phyloP scores from a whole-genome alignment of 192 early-diverging fungal genomes.

The Coemansia sp. region DNA sequence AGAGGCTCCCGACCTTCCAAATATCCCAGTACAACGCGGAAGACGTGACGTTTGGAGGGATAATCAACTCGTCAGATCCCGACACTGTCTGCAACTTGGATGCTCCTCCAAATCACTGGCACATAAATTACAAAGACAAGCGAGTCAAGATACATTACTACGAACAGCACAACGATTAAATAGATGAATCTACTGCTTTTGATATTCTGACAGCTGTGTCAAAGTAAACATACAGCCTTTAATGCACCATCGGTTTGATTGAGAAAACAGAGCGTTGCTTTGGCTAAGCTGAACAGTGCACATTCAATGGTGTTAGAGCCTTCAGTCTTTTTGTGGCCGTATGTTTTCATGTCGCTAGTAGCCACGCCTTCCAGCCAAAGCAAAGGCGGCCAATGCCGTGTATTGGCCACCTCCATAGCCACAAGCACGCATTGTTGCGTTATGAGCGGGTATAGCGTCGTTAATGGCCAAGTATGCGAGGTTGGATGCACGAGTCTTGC shows the following conservation, averaged over 20 bases:
- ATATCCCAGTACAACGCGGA: neutral
- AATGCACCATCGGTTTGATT: no score
- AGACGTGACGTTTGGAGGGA: neutral
- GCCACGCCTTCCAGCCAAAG: conserved; percentile 16
- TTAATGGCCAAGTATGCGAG: no score
- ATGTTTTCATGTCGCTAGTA: conserved; percentile 26
- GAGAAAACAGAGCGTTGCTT: no score
- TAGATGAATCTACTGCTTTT: no score
- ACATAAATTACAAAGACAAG: neutral
- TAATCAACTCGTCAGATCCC: neutral
- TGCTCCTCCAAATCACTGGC: neutral
- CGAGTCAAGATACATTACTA: neutral
- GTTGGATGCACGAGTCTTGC: no score
- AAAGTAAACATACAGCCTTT: no score
- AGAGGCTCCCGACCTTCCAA: neutral
- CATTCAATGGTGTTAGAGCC: conserved; percentile 21
- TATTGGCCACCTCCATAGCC: no score
- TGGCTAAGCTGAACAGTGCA: conserved; percentile 33
- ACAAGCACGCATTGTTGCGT: no score
- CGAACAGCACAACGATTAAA: conserved; percentile 1
- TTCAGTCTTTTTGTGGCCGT: conserved; percentile 29
- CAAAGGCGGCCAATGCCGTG: conserved; percentile 9
- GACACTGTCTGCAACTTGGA: neutral
- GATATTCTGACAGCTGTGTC: no score
- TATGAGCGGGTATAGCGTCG: no score